Base-by-base conservation (phyloP, 805 yeast species). In the Monosporozyma aquatica region DNA sequence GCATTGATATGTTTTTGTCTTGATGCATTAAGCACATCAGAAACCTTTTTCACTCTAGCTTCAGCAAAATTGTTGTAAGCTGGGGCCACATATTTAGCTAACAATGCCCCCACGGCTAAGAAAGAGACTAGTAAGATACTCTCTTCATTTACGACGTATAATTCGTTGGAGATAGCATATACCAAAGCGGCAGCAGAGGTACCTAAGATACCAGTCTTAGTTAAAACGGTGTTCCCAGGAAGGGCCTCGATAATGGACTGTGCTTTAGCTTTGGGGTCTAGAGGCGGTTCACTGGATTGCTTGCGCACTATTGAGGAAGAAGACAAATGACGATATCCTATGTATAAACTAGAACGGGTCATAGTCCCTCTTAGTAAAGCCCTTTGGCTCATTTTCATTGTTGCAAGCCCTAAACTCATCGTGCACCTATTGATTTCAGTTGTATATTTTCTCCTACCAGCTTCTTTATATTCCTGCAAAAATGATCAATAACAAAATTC, bases 171-270 rank as follows among this genome's bases (percentile, higher is more conserved):
- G 63, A 92, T 81, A 52, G 95, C 96, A 70, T 87, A 92, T 54
- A 90, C 67, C 47, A 95, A 80, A 44, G 95, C 97, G 49, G 97
- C 97, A 47, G 95, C 78, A 48, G 90, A 77, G 42, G 98, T 89
- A 59, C 96, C 96, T 60, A 92, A 73, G 61, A 89, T 76, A 62
- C 97, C 96, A 49, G 97, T 87, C 79, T 92, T 92, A 53, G 96
- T 78, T 55, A 90, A 67, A 55, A 77, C 72, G 59, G 78, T 77
- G 78, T 77, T 82, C 65, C 97, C 97, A 66, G 98, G 98, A 55
- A 92, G 70, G 50, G 96, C 86, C 61, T 84, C 89, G 58, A 90
- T 78, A 67, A 90, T 78, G 41, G 95, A 78, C 61, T 76, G 68
- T 46, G 98, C 98, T 76, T 86, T 86, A 55, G 81, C 75, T 73